phyloP scores from a whole-genome alignment of 345 rosid species.

The Lepidium didymum region DNA sequence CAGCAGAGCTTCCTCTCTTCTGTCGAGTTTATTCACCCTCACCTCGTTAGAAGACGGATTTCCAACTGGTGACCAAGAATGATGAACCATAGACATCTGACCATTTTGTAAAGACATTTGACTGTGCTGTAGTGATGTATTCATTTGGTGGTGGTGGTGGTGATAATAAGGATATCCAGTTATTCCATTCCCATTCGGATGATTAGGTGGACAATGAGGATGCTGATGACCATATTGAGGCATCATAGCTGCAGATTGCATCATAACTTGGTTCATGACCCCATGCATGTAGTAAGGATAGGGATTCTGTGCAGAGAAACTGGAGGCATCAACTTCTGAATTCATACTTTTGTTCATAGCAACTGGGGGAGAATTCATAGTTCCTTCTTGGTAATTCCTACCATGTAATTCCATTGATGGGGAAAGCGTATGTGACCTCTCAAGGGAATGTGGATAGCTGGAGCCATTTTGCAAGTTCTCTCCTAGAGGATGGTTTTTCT shows the following conservation, averaged over 20 bases:
- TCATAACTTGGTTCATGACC: constrained; percentile 61
- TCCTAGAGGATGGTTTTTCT: constrained; percentile 9
- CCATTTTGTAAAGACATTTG: constrained; percentile 63
- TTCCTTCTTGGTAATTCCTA: constrained; percentile 29
- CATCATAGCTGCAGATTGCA: constrained; percentile 55
- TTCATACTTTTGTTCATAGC: constrained; percentile 37
- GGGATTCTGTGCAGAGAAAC: constrained; percentile 43
- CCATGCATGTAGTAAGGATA: constrained; percentile 77
- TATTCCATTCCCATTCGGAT: constrained; percentile 54
- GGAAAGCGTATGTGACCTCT: constrained; percentile 43
- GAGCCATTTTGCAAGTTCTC: constrained; percentile 17
- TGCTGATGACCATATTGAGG: constrained; percentile 67
- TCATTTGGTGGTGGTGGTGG: constrained; percentile 66
- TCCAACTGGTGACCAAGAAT: constrained; percentile 63
- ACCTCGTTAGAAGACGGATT: constrained; percentile 41
- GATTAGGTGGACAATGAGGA: constrained; percentile 48
- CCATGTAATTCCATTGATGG: constrained; percentile 43
- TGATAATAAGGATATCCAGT: constrained; percentile 52
- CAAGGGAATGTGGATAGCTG: constrained; percentile 17
- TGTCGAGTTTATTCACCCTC: constrained; percentile 53
- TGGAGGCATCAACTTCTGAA: constrained; percentile 37
- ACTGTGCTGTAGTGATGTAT: constrained; percentile 56
- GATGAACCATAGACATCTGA: constrained; percentile 49
- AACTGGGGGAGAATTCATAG: constrained; percentile 30
- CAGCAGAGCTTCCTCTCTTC: constrained; percentile 86